Conservation (phyloP, 768 basidiomycete genomes). For the Auricularia cornea region DNA sequence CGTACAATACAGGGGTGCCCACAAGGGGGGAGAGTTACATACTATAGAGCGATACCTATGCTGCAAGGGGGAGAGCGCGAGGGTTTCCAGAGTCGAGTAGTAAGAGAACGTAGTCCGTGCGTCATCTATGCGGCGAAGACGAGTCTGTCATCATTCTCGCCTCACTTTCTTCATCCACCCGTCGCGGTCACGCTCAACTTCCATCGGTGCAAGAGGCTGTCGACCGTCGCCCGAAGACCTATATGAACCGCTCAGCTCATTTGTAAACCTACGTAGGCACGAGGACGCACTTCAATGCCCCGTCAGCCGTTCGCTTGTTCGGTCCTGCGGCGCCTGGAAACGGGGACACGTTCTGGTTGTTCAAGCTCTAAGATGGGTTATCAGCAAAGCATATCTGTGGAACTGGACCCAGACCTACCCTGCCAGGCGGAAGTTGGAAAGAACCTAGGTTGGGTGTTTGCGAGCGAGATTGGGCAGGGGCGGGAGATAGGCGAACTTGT, state of each 20-base stretch:
- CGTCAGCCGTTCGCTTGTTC: not conserved
- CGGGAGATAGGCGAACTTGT: constrained; percentile 10
- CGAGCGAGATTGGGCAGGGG: constrained; percentile 13
- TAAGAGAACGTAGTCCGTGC: too few species aligned
- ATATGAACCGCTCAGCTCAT: not conserved
- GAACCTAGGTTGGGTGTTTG: constrained; percentile 33
- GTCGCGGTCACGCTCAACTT: not conserved
- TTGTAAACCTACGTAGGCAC: not conserved
- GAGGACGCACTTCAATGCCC: not conserved
- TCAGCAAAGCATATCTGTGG: not conserved
- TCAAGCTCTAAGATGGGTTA: not conserved
- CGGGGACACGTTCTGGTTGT: not conserved
- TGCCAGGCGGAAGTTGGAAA: constrained; percentile 40
- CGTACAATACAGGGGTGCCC: too few species aligned
- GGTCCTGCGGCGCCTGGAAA: not conserved
- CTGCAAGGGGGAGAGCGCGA: too few species aligned
- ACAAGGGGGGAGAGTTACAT: too few species aligned
- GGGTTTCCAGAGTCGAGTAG: too few species aligned
- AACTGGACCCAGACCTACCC: constrained; percentile 24
- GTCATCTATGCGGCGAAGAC: too few species aligned
- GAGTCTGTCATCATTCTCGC: not conserved
- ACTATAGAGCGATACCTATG: too few species aligned
- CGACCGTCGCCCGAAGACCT: not conserved
- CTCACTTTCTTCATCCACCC: not conserved
- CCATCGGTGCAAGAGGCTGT: not conserved